Evolutionary conservation across 148 eudicot genomes (phyloP), one percentile per base, ranked within the genome.

Genomic region (Rhododendron molle): DNA sequence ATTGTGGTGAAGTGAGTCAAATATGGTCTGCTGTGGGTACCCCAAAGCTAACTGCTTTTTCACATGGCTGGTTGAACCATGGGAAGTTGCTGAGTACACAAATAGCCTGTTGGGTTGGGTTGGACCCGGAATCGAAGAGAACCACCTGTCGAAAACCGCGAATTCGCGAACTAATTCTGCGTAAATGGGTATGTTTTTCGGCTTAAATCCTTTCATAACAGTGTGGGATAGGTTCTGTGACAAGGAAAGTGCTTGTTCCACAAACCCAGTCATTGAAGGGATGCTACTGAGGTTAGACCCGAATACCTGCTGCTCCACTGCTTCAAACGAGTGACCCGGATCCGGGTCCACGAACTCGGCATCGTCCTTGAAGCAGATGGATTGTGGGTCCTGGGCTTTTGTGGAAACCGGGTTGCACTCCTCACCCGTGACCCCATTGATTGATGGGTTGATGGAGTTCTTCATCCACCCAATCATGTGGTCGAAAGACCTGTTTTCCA

Each of bases 381-480:
- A 83, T 67, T 87, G 81, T 2, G 92, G 85, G 13, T 47, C 43
- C 34, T 87, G 87, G 76, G 82, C 50, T 2, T 88, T 85, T 36
- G 96, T 94, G 26, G 95, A 88, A 20, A 88, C 46, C 0, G 93
- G 93, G 90, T 94, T 97, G 90, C 98, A 97, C 85, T 97, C 96
- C 23, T 80, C 8, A 1, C 99, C 99, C 0, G 94, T 92, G 36
- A 97, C 96, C 3, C 99, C 99, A 85, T 97, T 73, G 85, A 97
- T 92, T 23, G 65, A 43, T 15, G 98, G 95, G 89, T 95, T 95
- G 54, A 93, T 86, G n/a, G 93, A 88, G 30, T 84, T 88, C 83
- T 96, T 95, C 99, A 97, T 97, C 99, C 99, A 97, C 10, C 99
- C 99, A 32, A 97, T 85, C 86, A 97, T 88, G 89, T 97, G 99